Conservation (phyloP, 2,329 filamentous ascomycete genomes). For the Fusarium sublunatum region DNA sequence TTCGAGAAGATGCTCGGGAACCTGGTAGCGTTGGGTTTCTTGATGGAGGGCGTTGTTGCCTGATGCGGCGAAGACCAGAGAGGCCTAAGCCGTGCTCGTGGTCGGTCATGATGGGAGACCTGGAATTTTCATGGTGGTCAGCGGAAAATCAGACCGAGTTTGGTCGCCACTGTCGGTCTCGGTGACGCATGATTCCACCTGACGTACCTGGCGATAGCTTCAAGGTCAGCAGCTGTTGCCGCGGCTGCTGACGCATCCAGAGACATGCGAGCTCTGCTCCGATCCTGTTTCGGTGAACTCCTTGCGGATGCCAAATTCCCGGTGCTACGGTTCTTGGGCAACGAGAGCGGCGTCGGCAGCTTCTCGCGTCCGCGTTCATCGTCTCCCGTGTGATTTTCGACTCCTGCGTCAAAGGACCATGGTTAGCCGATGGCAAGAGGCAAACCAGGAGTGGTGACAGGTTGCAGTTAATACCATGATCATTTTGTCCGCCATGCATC, state of each 20-base stretch:
- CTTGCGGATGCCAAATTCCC: constrained; percentile 65
- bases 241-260: constrained; percentile 78
- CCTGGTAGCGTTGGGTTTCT: constrained; percentile 72
- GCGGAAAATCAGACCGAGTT: constrained; percentile 31
- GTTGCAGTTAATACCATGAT: constrained; percentile 52
- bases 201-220: constrained; percentile 77
- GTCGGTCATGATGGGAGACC: constrained; percentile 84
- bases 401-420: constrained; percentile 43
- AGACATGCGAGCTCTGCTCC: constrained; percentile 76
- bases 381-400: constrained; percentile 50
- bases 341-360: constrained; percentile 60
- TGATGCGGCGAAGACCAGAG: constrained; percentile 91
- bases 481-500: constrained; percentile 56
- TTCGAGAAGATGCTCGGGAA: constrained; percentile 72
- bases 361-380: constrained; percentile 58
- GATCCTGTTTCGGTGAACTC: constrained; percentile 61
- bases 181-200: constrained; percentile 36
- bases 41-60: constrained; percentile 78
- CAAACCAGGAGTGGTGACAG: constrained; percentile 14
- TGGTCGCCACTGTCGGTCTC: constrained; percentile 28
- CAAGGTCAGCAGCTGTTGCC: constrained; percentile 69
- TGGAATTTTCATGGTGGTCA: constrained; percentile 55
- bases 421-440: constrained; percentile 39
- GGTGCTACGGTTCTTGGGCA: constrained; percentile 75
- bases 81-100: constrained; percentile 88